Base-by-base conservation (phyloP, 768 basidiomycete genomes). In the Ramaria sp. region DNA sequence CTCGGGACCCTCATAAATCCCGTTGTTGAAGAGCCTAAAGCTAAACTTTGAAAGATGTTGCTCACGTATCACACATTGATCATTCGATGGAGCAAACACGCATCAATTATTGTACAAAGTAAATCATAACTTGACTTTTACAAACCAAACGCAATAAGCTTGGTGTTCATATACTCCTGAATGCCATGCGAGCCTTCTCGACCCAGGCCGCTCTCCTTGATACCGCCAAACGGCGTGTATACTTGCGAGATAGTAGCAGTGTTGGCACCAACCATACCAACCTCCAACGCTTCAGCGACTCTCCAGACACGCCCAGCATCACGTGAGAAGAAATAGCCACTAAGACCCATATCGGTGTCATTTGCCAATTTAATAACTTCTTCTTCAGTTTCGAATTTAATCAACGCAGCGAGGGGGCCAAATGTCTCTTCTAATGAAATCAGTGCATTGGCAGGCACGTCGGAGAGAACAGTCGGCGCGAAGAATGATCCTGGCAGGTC, bases 261-360 rank as follows among this genome's bases (percentile, higher is more conserved):
- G 69, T 93, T 93, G 49, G 79, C 75, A 33, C 88, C 90, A 22
- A 94, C 90, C 83, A 86, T 97, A 4, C 94, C 95, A 6, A 94
- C 91, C 70, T 99, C 91, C 30, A 98, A 74, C 62, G 78, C 86
- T 73, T 96, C 96, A 15, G 94, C 91, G 17, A 99, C 93, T 42
- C 95, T 80, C 89, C 91, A 97, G 43, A 90, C 85, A 39, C 94
- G 73, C 3, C 91, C 88, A 5, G 96, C 76, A 66, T 98, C 95
- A 39, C 81, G 70, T 37, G 83, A 80, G 76, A 83, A 99, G 76
- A 98, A 94, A 72, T 97, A 96, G 4, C 93, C 94, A 19, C 95
- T 92, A 22, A 99, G 75, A 0, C 96, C 96, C 27, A 88, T 81
- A 19, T 88, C 81, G 0, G 84, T 77, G 63, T 80, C 73, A 69